Base-by-base conservation (phyloP, 1,139 yeast genomes). In the Candida pseudoviswanathii region DNA sequence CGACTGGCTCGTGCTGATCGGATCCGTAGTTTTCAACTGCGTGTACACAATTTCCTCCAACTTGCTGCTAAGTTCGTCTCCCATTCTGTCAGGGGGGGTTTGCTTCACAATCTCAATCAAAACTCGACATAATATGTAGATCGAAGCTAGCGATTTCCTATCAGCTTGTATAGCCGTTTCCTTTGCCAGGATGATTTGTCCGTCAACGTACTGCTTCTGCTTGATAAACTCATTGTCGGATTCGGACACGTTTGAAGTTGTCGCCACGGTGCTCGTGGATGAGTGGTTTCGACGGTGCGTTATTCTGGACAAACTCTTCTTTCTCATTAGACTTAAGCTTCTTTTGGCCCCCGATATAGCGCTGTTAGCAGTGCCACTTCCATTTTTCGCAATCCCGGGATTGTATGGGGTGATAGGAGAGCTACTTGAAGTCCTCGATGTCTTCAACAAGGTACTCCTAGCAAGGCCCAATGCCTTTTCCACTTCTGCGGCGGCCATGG, bases 11-110 rank as follows among this genome's bases (percentile, higher is more conserved):
- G 78, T 73, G 3, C 86, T 79, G 37, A 78, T 74, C 0, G 97
- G 96, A 60, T 94, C 98, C 0, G 96, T 90, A 1, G 92, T 84
- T 58, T 89, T 84, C 51, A 95, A 72, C 65, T 95, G 98, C 21
- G 90, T 86, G 69, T 91, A 95, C 32, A 94, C 96, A 50, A 92
- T 92, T 59, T 94, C 98, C 64, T 94, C 98, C 27, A 95, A 73
- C 61, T 89, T 89, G 48, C 84, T 89, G 26, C 90, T 89, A 44
- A 94, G 73, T 53, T 89, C 96, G 45, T 85, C 90, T 8, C 92
- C 96, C 56, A 87, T 77, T 0, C 81, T 78, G 16, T 84, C 85
- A 16, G 80, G 71, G 3, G 96, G 85, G 0, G 96, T 85, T 64
- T 94, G 98, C 56, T 86, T 86, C 11, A 94, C 96, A 30, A 94